phyloP scores from a whole-genome alignment of 306 rosid genomes.

The Inga oerstediana region DNA sequence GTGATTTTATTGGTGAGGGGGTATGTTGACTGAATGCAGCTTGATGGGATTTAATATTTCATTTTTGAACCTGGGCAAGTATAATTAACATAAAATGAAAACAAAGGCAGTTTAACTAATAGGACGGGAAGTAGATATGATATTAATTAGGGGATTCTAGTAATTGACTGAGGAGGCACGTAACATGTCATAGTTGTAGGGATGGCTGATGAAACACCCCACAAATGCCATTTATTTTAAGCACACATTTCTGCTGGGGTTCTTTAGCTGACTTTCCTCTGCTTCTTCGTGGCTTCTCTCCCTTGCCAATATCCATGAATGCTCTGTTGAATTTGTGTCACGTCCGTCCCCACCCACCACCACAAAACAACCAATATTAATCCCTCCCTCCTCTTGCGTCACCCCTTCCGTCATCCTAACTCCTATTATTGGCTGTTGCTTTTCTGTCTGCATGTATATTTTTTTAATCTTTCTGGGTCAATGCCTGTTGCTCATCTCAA shows the following conservation, averaged over 20 bases:
- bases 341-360: not conserved
- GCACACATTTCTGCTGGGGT: not conserved
- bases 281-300: not conserved
- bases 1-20: not conserved
- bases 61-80: not conserved
- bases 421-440: not conserved
- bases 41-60: not conserved
- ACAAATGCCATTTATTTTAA: too few relatives aligned
- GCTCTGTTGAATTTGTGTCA: not conserved
- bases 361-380: not conserved
- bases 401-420: slow-evolving; percentile 60
- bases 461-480: not conserved
- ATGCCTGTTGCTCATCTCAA: slow-evolving; percentile 55
- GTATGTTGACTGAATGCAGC: not conserved
- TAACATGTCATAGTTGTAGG: too few relatives aligned
- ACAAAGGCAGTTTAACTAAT: not conserved
- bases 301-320: not conserved
- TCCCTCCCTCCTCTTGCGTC: slow-evolving; percentile 40
- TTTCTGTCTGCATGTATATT: not conserved
- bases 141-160: not conserved
- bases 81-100: not conserved
- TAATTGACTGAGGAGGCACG: not conserved
- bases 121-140: not conserved
- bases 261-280: not conserved
- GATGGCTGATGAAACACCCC: too few relatives aligned